phyloP scores from a whole-genome alignment of 768 basidiomycete genomes.

The Gelatoporia subvermispora region DNA sequence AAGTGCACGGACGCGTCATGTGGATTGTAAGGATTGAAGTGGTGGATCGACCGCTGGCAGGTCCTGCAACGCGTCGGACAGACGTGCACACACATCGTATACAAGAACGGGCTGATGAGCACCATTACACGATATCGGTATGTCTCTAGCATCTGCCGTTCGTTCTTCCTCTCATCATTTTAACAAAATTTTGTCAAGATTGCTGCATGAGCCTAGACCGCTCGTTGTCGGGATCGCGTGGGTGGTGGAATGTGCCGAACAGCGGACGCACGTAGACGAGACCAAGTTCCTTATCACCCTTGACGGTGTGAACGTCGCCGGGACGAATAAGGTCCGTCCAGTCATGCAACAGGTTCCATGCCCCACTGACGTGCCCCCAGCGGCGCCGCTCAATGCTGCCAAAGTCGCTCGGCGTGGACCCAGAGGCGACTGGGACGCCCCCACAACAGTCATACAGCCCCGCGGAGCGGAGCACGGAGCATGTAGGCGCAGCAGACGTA shows the following conservation, averaged over 20 bases:
- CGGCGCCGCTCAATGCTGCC: constrained; percentile 74
- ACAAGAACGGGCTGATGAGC: constrained; percentile 73
- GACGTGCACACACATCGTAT: constrained; percentile 80
- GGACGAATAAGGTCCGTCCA: constrained; percentile 53
- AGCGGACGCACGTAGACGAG: constrained; percentile 59
- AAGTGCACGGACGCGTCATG: no score
- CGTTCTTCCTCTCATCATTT: not conserved
- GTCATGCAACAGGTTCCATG: no score
- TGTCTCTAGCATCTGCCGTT: constrained; percentile 13
- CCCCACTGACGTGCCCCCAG: no score
- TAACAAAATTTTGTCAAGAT: constrained; percentile 28
- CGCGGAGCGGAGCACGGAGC: not conserved
- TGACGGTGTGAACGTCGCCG: constrained; percentile 49
- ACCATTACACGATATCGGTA: constrained; percentile 72
- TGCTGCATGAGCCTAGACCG: constrained; percentile 65
- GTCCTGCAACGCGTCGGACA: constrained; percentile 62
- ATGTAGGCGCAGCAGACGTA: not conserved
- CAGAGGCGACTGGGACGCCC: not conserved
- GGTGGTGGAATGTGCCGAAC: constrained; percentile 85
- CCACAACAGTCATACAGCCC: not conserved
- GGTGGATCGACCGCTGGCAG: constrained; percentile 26
- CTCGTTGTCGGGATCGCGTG: constrained; percentile 79
- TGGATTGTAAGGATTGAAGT: not conserved
- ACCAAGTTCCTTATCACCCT: constrained; percentile 60
- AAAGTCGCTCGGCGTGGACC: constrained; percentile 36